Evolutionary conservation across 352 stramenopile genomes (phyloP), one percentile per base, ranked within the genome.

Genomic region (Aphanomyces invadans): DNA sequence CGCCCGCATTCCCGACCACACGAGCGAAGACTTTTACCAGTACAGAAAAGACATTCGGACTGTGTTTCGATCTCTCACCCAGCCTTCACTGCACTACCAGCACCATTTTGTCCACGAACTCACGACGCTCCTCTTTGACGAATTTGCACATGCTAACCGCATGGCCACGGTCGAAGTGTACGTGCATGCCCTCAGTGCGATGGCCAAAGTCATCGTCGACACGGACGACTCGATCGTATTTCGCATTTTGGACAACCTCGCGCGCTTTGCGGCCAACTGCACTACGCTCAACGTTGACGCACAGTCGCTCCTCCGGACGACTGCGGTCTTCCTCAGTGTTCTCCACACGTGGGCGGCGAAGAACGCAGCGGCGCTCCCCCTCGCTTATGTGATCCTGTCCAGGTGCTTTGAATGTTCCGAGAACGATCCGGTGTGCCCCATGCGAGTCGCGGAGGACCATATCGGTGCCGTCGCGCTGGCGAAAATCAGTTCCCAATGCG

Each of bases 401-500:
- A 52, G 21, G 11, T 45, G 32, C 21, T 46, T 64, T 10, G 33
- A 45, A 5, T 64, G 55, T 38, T 17, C 55, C 25, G 55, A 64
- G 29, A 38, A 64, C 25, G 55, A 51, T 38, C 5, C 36, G 11
- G 2, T 53, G 3, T 64, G 55, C 23, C 21, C 55, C 4, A 64
- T 64, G 55, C 55, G 55, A 4, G 38, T 51, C 33, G 55, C 55
- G 11, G 55, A 64, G 21, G 55, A 64, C 36, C 55, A 64, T 25
- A 64, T 64, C 21, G 55, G 36, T 38, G 55, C 55, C 23, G 55
- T 64, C 21, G 55, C 55, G 11, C 55, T 64, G 2, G 19, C 52
- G 2, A 64, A 64, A 26, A 33, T 64, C 5, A 31, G 19, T 12
- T 38, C 55, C 9, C 25, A 5, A 23, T 64, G 55, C 39, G 55